These are phyloP conservation scores for Pythium plurisporium DNA, from an alignment of 352 stramenopile species.

Conservation along the genomic window DNA sequence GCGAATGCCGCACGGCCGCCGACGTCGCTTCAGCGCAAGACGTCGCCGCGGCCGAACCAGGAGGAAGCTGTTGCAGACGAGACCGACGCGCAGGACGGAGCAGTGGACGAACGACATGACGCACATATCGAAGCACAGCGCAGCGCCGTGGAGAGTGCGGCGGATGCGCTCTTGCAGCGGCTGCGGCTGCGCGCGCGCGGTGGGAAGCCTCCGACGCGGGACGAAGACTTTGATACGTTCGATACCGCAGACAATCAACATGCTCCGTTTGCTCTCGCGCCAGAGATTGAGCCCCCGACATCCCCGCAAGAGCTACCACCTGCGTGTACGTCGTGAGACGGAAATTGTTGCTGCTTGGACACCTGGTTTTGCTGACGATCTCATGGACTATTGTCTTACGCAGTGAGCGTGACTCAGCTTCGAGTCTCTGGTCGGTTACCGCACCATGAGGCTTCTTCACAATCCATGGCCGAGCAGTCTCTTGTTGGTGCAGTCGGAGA, in stretches of 20 bases:
- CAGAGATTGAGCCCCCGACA: neutral
- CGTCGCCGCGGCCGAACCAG: slow-evolving; percentile 12
- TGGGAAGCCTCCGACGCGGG: slow-evolving; percentile 4
- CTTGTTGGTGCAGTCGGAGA: too few relatives aligned
- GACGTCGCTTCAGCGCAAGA: too few relatives aligned
- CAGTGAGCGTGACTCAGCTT: slow-evolving; percentile 14
- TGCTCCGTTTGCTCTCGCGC: neutral
- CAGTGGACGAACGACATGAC: neutral
- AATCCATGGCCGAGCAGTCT: too few relatives aligned
- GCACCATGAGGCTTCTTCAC: neutral
- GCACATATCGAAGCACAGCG: neutral
- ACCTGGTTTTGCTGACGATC: neutral
- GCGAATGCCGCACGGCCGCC: too few relatives aligned
- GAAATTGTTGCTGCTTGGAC: neutral
- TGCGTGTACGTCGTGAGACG: neutral
- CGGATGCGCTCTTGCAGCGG: slow-evolving; percentile 18
- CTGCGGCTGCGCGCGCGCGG: slow-evolving; percentile 13
- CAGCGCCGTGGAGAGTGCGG: slow-evolving; percentile 20
- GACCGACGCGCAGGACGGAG: neutral
- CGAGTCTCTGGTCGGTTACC: slow-evolving; percentile 3
- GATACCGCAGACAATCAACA: neutral
- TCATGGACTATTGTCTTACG: neutral
- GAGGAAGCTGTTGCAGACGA: neutral
- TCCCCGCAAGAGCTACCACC: slow-evolving; percentile 5
- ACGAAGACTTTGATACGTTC: too few relatives aligned